Conservation (phyloP, 2,329 filamentous ascomycete genomes). For the Talaromyces funiculosus region DNA sequence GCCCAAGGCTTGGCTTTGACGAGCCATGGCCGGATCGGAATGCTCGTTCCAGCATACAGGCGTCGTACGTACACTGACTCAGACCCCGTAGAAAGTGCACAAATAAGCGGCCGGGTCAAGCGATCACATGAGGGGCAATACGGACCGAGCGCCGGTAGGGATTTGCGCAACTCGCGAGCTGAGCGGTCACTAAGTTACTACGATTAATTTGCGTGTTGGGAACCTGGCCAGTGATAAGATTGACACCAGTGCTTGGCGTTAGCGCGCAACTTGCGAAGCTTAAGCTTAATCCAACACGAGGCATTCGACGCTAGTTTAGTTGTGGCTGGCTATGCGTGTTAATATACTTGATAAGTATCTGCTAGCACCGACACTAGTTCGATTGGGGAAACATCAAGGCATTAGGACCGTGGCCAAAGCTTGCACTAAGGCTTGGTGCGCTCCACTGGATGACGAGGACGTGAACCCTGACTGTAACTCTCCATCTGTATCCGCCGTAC, state of each 20-base stretch:
- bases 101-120: not conserved
- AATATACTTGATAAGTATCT: not conserved
- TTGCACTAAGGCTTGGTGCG: not conserved
- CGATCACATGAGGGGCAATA: not conserved
- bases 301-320: conserved; percentile 19
- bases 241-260: conserved; percentile 11
- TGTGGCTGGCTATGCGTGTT: not conserved
- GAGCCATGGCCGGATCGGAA: not conserved
- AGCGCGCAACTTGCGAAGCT: conserved; percentile 28
- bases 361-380: not conserved
- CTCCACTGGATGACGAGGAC: not conserved
- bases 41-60: not conserved
- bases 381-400: not conserved
- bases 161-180: not conserved
- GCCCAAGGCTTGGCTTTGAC: not conserved
- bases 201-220: not conserved
- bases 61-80: not conserved
- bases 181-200: not conserved
- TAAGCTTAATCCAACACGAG: conserved; percentile 44
- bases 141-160: not conserved
- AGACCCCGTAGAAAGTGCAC: not conserved
- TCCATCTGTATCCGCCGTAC: too few species aligned
- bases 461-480: not conserved
- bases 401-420: conserved; percentile 5
- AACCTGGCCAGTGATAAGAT: conserved; percentile 1